Evolutionary conservation across 805 yeast genomes (phyloP).

Genomic region (Wickerhamiella nectarea): DNA sequence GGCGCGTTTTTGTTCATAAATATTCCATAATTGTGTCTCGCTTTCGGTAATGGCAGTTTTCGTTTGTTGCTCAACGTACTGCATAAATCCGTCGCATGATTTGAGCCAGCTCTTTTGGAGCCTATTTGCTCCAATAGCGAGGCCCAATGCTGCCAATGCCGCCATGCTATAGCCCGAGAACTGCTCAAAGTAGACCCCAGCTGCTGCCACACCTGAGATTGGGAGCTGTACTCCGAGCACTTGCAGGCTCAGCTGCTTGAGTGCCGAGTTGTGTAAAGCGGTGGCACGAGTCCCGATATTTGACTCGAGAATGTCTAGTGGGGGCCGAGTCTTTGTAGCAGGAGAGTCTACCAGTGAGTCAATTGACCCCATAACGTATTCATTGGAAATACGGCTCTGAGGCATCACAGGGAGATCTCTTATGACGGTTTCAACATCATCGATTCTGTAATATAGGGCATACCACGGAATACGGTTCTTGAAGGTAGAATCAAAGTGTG

Average conservation of each 20-base stretch:
- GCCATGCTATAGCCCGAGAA: constrained; percentile 25
- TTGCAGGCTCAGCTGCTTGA: constrained; percentile 20
- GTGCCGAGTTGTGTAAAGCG: constrained; percentile 22
- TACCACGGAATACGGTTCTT: constrained; percentile 25
- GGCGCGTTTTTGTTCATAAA: constrained; percentile 24
- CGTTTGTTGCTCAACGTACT: constrained; percentile 19
- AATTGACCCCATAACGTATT: constrained; percentile 25
- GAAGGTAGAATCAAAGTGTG: constrained; percentile 18
- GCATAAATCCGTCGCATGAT: constrained; percentile 17
- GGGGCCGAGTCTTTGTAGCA: constrained; percentile 9
- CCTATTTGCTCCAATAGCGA: constrained; percentile 25
- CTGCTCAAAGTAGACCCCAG: constrained; percentile 24
- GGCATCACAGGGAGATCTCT: constrained; percentile 20
- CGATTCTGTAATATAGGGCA: constrained; percentile 26
- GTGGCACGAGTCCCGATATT: constrained; percentile 10
- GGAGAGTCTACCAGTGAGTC: constrained; percentile 12
- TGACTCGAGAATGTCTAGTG: constrained; percentile 3
- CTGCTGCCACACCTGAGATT: constrained; percentile 20
- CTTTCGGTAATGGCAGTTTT: constrained; percentile 19
- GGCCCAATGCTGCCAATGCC: constrained; percentile 26
- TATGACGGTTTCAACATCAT: constrained; percentile 25
- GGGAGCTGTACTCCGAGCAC: constrained; percentile 28
- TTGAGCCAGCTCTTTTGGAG: constrained; percentile 26
- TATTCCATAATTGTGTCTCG: constrained; percentile 22
- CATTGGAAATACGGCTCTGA: constrained; percentile 19